Evolutionary conservation across 805 yeast species (phyloP).

Genomic region (Wickerhamomyces hampshirensis): DNA sequence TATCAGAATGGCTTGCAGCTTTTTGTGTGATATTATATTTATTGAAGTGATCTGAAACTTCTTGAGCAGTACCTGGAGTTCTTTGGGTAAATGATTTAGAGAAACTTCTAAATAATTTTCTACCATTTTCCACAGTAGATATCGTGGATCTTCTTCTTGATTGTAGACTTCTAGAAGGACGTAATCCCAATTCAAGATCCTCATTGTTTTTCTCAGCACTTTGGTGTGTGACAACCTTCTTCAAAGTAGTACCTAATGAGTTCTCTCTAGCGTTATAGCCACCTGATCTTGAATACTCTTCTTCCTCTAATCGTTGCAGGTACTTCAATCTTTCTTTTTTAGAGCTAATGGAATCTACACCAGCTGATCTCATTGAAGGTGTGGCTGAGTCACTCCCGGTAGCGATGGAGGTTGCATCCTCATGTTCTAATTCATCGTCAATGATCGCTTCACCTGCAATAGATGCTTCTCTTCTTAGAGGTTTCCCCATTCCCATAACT

Average conservation of each 20-base stretch:
- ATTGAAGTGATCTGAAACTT: conserved; percentile 28
- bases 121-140: no score
- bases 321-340: conserved; percentile 9
- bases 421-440: conserved; percentile 1
- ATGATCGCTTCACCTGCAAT: conserved; percentile 39
- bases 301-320: conserved; percentile 24
- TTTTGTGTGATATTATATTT: conserved; percentile 35
- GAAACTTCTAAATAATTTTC: conserved; percentile 16
- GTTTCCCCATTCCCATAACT: conserved; percentile 71
- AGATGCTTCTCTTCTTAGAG: conserved; percentile 49
- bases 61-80: conserved; percentile 23
- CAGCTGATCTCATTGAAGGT: conserved; percentile 10
- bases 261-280: conserved; percentile 30
- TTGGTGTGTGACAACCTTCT: conserved; percentile 22
- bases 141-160: conserved; percentile 2
- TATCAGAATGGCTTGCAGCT: conserved; percentile 40
- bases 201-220: background rate
- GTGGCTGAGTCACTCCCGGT: conserved; percentile 8
- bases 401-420: background rate
- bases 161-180: conserved; percentile 1
- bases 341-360: conserved; percentile 6
- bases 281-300: conserved; percentile 22
- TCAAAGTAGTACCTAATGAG: conserved; percentile 30
- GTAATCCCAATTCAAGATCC: conserved; percentile 18
- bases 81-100: conserved; percentile 17